Percentiles rank a stretch among this genome's conserved stretches.
Conservation (phyloP, 2,329 filamentous ascomycete species). For the Phyllosticta citriasiana region DNA sequence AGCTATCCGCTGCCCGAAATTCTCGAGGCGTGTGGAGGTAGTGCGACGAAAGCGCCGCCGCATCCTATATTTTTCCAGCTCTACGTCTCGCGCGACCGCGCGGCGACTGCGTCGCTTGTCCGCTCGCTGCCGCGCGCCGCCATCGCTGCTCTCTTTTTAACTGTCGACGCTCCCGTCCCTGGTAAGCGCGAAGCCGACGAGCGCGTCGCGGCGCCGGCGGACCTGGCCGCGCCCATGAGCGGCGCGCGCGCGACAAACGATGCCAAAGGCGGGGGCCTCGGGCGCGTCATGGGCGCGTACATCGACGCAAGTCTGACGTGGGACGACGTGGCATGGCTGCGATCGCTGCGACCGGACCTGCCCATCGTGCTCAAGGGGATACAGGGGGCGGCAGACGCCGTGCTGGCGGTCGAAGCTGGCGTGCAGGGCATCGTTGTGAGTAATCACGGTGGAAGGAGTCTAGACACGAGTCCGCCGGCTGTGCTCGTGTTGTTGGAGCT, state of each 20-base stretch:
- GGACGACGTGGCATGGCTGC: conserved; percentile 33
- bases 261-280: conserved; percentile 45
- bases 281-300: conserved; percentile 47
- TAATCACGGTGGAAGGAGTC: conserved; percentile 44
- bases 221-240: conserved; percentile 39
- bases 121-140: conserved; percentile 31
- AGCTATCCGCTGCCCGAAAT: conserved; percentile 19
- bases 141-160: conserved; percentile 47
- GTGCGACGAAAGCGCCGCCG: background rate
- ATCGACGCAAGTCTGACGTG: conserved; percentile 47
- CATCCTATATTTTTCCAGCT: conserved; percentile 48
- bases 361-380: conserved; percentile 34
- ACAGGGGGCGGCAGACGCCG: conserved; percentile 31
- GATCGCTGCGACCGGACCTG: conserved; percentile 18
- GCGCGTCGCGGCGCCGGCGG: conserved; percentile 35
- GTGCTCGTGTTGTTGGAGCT: conserved; percentile 30
- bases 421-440: conserved; percentile 38
- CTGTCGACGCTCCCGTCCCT: conserved; percentile 47
- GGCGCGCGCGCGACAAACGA: conserved; percentile 42
- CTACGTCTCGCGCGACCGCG: conserved; percentile 49
- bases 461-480: conserved; percentile 33
- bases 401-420: conserved; percentile 31
- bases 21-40: background rate
- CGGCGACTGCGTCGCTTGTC: conserved; percentile 42
- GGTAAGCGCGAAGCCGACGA: conserved; percentile 45